These are phyloP conservation scores for Leccinum fallax DNA, from an alignment of 1,284 basidiomycete species.

Conservation along the genomic window DNA sequence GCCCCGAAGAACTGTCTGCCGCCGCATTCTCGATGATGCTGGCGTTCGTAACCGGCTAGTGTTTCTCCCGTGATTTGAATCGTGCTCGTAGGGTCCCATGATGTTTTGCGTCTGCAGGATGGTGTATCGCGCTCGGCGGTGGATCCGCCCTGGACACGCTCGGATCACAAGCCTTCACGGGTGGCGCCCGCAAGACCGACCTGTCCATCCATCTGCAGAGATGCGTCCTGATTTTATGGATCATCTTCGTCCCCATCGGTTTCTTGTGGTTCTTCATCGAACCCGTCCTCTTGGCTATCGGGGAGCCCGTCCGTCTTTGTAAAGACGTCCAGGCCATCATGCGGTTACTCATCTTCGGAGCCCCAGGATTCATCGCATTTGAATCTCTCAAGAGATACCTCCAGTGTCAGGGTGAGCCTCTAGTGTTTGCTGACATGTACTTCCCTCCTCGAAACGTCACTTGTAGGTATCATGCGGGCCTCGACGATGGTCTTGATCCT, in stretches of 20 bases:
- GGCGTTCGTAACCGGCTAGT: conserved; percentile 76
- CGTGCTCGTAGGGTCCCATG: conserved; percentile 50
- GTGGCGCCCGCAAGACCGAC: conserved; percentile 54
- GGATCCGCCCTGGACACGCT: conserved; percentile 78
- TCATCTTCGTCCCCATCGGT: conserved; percentile 62
- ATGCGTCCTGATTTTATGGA: conserved; percentile 62
- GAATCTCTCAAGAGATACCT: conserved; percentile 79
- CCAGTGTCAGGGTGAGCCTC: conserved; percentile 68
- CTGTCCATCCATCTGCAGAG: conserved; percentile 72
- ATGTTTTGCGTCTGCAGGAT: conserved; percentile 51
- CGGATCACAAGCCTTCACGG: conserved; percentile 75
- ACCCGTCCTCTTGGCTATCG: conserved; percentile 60
- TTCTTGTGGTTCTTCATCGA: conserved; percentile 62
- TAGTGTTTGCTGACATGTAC: neutral
- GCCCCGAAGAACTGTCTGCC: conserved; percentile 67
- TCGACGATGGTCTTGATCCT: conserved; percentile 62
- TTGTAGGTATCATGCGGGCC: conserved; percentile 70
- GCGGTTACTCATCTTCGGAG: conserved; percentile 62
- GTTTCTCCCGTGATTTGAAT: conserved; percentile 23
- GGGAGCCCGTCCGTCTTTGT: conserved; percentile 60
- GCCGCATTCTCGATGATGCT: conserved; percentile 76
- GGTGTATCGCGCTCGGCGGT: conserved; percentile 75
- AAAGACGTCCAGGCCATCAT: conserved; percentile 63
- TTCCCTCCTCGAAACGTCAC: conserved; percentile 3
- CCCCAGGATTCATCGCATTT: conserved; percentile 74